Evolutionary conservation across 169 alveolate genomes (phyloP), one percentile per base, ranked within the genome.

Genomic region (Babesia bigemina): DNA sequence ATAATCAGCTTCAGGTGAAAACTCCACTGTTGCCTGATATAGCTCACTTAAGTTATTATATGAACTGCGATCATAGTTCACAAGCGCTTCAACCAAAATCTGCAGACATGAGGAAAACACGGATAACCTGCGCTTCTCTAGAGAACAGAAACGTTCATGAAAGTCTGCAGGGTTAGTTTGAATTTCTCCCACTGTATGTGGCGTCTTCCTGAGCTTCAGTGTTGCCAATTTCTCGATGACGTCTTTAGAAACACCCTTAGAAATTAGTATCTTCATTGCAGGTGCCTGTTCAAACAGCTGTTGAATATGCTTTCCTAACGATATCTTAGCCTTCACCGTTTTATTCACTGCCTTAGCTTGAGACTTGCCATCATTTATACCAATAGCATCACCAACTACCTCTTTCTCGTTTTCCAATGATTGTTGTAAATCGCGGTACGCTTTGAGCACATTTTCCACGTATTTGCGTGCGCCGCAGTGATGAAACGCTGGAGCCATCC

Each of bases 271-370:
- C 67, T 65, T 69, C 83, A 82, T 45, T 29, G 74, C 89, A 10
- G 89, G 89, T 0, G 89, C 89, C 59, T 24, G 65, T 14, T 63
- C 74, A 52, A 82, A 82, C 42, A 82, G 67, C 39, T 73, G 62
- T 61, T 71, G 69, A 33, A 82, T 71, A 22, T 82, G 72, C 33
- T 74, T 82, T 21, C 82, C 81, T 24, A 82, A 53, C 33, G 77
- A 45, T 33, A 67, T 48, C 75, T 82, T 82, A 12, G 86, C 85
- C 29, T 76, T 63, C 39, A 71, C 67, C 13, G 89, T 82, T n/a
- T 76, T 57, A 48, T 55, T 74, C 56, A 69, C 65, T 14, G 89
- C 89, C 58, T 71, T 73, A 19, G 77, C 66, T 29, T 62, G 67
- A 24, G 63, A 33, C 67, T 74, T 82, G 7, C 70, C 55, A 29